These are phyloP conservation scores for Yamadazyma buinensis DNA, from an alignment of 1,139 yeast genomes.

Conservation along the genomic window DNA sequence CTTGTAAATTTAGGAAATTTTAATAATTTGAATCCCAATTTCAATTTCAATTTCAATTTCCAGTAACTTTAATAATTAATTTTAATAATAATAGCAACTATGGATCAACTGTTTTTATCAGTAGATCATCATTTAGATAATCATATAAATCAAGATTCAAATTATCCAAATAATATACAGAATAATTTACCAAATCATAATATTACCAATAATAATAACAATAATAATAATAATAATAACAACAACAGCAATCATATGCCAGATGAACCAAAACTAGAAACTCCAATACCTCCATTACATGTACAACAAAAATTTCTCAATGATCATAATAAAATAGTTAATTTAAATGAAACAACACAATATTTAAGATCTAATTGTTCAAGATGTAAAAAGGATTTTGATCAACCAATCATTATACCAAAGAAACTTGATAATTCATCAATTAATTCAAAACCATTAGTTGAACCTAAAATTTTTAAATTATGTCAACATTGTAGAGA, in stretches of 20 bases:
- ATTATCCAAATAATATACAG: too few species aligned
- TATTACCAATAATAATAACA: background rate
- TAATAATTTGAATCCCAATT: too few species aligned
- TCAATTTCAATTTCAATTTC: too few species aligned
- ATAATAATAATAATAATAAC: background rate
- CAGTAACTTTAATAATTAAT: too few species aligned
- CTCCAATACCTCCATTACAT: constrained; percentile 46
- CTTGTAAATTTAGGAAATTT: too few species aligned
- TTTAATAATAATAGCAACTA: background rate
- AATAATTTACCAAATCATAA: too few species aligned
- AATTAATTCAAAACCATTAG: constrained; percentile 20
- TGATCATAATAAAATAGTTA: constrained; percentile 21
- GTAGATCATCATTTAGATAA: constrained; percentile 27
- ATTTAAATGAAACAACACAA: constrained; percentile 6
- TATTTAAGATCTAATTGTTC: constrained; percentile 34
- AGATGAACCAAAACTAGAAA: constrained; percentile 18
- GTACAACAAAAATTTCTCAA: constrained; percentile 33
- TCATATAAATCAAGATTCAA: constrained; percentile 8
- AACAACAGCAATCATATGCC: background rate
- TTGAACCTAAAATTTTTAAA: constrained; percentile 49
- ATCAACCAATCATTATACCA: constrained; percentile 41
- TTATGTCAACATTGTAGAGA: constrained; percentile 64
- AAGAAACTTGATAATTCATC: constrained; percentile 14
- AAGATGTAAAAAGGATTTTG: constrained; percentile 58
- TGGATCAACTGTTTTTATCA: constrained; percentile 33